phyloP scores from a whole-genome alignment of 208 protist genomes.

The Leishmania lainsoni region DNA sequence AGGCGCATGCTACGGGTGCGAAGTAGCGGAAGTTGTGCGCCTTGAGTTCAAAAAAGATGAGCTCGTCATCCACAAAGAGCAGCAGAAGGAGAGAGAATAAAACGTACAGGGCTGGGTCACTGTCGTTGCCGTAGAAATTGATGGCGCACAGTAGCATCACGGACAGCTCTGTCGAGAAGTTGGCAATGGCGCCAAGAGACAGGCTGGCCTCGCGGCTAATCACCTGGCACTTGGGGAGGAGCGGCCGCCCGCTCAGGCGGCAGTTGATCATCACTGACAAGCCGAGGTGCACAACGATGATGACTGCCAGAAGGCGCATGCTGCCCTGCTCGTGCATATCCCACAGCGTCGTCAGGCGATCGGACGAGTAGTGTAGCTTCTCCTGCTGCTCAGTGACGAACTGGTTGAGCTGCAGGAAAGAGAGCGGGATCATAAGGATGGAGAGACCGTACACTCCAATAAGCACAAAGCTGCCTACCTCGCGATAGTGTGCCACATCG shows the following conservation, averaged over 20 bases:
- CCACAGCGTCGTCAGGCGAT: constrained; percentile 40
- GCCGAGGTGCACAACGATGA: constrained; percentile 54
- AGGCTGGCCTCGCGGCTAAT: constrained; percentile 29
- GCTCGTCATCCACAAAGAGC: constrained; percentile 70
- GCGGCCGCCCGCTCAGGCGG: constrained; percentile 49
- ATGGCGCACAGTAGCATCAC: constrained; percentile 50
- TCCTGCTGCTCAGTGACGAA: constrained; percentile 23
- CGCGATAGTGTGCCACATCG: constrained; percentile 71
- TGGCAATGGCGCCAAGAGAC: constrained; percentile 50
- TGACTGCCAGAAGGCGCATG: constrained; percentile 56
- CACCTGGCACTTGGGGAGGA: constrained; percentile 54
- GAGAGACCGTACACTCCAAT: constrained; percentile 38
- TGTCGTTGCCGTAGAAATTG: constrained; percentile 66
- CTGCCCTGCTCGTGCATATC: constrained; percentile 68
- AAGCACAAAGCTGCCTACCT: constrained; percentile 36
- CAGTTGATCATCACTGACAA: constrained; percentile 71
- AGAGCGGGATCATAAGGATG: constrained; percentile 21
- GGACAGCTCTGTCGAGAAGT: constrained; percentile 57
- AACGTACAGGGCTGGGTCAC: constrained; percentile 70
- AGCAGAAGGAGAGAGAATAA: constrained; percentile 62
- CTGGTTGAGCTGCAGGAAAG: constrained; percentile 36
- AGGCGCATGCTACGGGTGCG: constrained; percentile 40
- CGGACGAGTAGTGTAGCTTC: constrained; percentile 30
- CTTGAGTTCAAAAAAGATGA: constrained; percentile 51
- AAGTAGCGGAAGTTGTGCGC: constrained; percentile 73